Percentiles rank a stretch among this genome's conserved stretches.
These are phyloP conservation scores for Phytophthora kernoviae DNA, from an alignment of 352 stramenopile genomes.

Conservation along the genomic window DNA sequence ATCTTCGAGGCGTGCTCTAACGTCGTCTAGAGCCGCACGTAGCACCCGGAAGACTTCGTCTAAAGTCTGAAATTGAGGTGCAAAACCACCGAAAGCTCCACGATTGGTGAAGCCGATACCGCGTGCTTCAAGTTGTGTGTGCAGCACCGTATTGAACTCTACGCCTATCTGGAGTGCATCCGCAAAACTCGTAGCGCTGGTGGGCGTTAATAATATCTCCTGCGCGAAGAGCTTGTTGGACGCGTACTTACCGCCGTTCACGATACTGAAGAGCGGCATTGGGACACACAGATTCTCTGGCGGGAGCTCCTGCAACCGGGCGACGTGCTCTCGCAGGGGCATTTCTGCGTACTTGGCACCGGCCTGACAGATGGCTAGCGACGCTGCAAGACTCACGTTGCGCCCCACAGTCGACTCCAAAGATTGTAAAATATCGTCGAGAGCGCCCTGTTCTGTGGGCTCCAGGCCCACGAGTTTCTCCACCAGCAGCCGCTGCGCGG, in stretches of 20 bases:
- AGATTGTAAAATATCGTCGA: slow-evolving; percentile 43
- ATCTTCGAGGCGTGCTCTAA: slow-evolving; percentile 37
- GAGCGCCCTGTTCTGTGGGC: slow-evolving; percentile 47
- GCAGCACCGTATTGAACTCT: slow-evolving; percentile 50
- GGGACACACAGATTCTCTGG: slow-evolving; percentile 55
- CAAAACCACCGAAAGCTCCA: slow-evolving; percentile 63
- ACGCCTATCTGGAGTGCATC: slow-evolving; percentile 65
- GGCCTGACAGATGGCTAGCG: slow-evolving; percentile 64
- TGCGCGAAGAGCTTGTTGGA: slow-evolving; percentile 76
- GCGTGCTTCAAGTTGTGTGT: slow-evolving; percentile 47
- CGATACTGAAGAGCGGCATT: slow-evolving; percentile 76
- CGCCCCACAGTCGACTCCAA: slow-evolving; percentile 55
- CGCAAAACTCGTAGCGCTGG: slow-evolving; percentile 57
- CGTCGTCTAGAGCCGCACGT: slow-evolving; percentile 52
- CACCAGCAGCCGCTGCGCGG: slow-evolving; percentile 41
- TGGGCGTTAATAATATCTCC: slow-evolving; percentile 62
- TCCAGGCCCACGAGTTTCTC: slow-evolving; percentile 50
- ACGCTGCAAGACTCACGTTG: slow-evolving; percentile 65
- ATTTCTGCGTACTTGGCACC: slow-evolving; percentile 65
- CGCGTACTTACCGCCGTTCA: slow-evolving; percentile 65
- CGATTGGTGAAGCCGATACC: slow-evolving; percentile 67
- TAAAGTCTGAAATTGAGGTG: slow-evolving; percentile 61
- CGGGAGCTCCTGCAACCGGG: slow-evolving; percentile 46
- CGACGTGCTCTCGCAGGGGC: slow-evolving; percentile 60
- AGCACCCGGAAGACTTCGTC: slow-evolving; percentile 67